Evolutionary conservation across 169 alveolate species (phyloP).

Genomic region (Cryptosporidium bovis): DNA sequence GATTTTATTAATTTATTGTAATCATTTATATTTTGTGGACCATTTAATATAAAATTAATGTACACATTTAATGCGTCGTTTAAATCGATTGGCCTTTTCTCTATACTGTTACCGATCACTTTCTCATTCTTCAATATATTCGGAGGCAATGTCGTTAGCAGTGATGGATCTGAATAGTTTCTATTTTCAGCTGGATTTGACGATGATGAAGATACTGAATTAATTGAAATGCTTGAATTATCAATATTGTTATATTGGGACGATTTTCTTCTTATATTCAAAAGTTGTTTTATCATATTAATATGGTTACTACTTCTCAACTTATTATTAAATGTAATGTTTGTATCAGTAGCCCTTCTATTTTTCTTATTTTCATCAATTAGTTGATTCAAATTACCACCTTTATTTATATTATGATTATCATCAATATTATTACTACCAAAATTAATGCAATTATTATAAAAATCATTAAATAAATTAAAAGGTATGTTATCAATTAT

Average conservation of each 20-base stretch:
- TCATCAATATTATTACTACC: neutral
- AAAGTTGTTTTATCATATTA: slow-evolving; percentile 42
- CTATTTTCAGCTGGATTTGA: neutral
- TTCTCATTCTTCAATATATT: neutral
- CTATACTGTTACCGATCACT: neutral
- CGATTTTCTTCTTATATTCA: slow-evolving; percentile 46
- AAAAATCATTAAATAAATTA: slow-evolving; percentile 7
- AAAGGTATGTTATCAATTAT: slow-evolving; percentile 60
- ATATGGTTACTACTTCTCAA: neutral
- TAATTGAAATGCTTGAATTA: neutral
- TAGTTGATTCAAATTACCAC: neutral
- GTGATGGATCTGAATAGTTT: slow-evolving; percentile 51
- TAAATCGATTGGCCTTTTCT: neutral
- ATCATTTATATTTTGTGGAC: slow-evolving; percentile 30
- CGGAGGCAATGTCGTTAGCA: neutral
- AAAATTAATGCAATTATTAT: neutral
- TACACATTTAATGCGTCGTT: slow-evolving; percentile 24
- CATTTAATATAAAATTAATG: slow-evolving; percentile 41
- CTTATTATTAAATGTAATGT: slow-evolving; percentile 30
- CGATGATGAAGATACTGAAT: neutral
- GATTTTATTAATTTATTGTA: slow-evolving; percentile 29
- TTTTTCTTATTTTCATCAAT: slow-evolving; percentile 4
- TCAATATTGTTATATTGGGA: slow-evolving; percentile 24
- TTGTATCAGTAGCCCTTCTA: slow-evolving; percentile 70
- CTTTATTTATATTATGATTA: neutral